Evolutionary conservation across 75 land plant genomes (phyloP), one percentile per base, ranked within the genome.

Genomic region (Selaginella moellendorffii): DNA sequence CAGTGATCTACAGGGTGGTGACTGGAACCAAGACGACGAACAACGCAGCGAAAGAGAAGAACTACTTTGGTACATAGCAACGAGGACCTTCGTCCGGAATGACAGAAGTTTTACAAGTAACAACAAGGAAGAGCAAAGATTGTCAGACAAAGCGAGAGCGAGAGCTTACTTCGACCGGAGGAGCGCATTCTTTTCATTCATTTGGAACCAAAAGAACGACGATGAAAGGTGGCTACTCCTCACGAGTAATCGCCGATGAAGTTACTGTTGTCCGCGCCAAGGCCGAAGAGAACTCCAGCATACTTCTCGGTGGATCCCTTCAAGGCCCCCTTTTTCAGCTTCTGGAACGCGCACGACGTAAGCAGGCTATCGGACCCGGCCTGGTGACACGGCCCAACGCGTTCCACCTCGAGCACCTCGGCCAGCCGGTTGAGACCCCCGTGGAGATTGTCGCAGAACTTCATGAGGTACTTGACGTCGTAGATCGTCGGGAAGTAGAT

Each of bases 261-360:
- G n/a, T n/a, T n/a, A n/a, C n/a, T n/a, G 26, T 29, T 77, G 54
- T 75, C 84, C 28, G 67, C 54, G 52, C 76, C 78, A 60, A 74
- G 60, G 26, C 91, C 91, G 64, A 71, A 84, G 65, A 87, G 63
- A 0, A 83, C 81, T 20, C 91, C 91, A 26, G 86, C 80, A 63
- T 79, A 71, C 71, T 77, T 77, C 63, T 79, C 84, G 24, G 81
- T 68, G 5, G 77, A 64, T 0, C 74, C 79, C 1, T 78, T 53
- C 27, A 81, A 81, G 63, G 70, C 83, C 10, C 69, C 60, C 28
- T 84, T 67, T 62, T 67, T 82, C 36, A 84, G 58, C 74, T 81
- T 84, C 63, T 78, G 74, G 36, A 81, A 84, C 2, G 81, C 58
- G 24, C 74, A 78, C 12, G 74, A 70, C 0, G 86, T 84, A 23